Conservation (phyloP, 495 filamentous ascomycete genomes). For the Penicillium salamii region DNA sequence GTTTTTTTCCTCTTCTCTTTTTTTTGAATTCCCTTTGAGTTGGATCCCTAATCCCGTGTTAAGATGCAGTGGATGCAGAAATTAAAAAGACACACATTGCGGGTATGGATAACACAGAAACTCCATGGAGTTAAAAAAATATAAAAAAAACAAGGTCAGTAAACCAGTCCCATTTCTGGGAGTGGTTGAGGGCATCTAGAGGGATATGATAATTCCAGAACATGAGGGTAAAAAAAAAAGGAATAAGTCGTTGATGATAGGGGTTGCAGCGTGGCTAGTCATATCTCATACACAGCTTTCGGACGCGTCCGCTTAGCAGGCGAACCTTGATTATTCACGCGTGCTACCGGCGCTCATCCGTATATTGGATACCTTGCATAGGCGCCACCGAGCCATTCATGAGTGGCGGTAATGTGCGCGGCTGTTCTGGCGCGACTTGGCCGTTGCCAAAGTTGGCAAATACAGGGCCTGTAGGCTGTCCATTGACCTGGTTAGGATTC, state of each 20-base stretch:
- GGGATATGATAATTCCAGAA: constrained; percentile 20
- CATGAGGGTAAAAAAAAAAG: constrained; percentile 10
- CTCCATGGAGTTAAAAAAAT: constrained; percentile 8
- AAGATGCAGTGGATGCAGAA: background rate
- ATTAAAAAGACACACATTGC: constrained; percentile 14
- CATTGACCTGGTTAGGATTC: constrained; percentile 36
- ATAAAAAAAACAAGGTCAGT: constrained; percentile 1
- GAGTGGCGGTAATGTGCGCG: constrained; percentile 51
- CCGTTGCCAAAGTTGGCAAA: constrained; percentile 36
- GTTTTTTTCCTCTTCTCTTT: background rate
- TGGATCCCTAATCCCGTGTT: background rate
- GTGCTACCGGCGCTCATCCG: constrained; percentile 46
- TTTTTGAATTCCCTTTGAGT: no score
- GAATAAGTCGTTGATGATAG: constrained; percentile 14
- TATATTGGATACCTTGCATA: constrained; percentile 59
- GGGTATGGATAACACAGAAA: constrained; percentile 25
- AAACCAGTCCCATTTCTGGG: background rate
- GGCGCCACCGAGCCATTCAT: constrained; percentile 49
- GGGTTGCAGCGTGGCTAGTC: constrained; percentile 25
- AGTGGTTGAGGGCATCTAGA: constrained; percentile 7
- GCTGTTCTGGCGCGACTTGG: constrained; percentile 39
- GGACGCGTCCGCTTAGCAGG: background rate
- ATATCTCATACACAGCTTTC: constrained; percentile 24
- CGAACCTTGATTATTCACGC: background rate
- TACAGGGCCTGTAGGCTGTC: constrained; percentile 30